A percentile compares a stretch with the other conserved stretches of the same genome.
Conservation (phyloP, 2,329 filamentous ascomycete genomes). For the Pseudogymnoascus sp. region DNA sequence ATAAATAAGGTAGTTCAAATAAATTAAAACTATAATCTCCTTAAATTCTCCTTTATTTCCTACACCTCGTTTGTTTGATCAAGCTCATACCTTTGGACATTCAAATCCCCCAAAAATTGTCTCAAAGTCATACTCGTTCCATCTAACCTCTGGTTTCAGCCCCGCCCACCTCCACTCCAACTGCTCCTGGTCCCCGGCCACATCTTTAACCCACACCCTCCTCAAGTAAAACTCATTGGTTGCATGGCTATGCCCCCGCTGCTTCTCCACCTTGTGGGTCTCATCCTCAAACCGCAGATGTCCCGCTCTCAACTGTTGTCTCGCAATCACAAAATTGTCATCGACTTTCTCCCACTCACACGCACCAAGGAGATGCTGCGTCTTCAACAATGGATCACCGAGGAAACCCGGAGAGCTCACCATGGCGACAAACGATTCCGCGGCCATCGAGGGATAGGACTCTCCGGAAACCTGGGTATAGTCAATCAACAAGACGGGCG, state of each 20-base stretch:
- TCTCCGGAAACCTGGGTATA: conserved; percentile 58
- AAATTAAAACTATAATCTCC: background rate
- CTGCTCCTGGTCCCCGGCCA: conserved; percentile 16
- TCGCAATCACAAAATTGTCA: conserved; percentile 51
- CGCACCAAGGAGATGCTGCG: conserved; percentile 57
- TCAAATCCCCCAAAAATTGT: conserved; percentile 23
- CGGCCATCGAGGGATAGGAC: conserved; percentile 53
- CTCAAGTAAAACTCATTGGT: conserved; percentile 25
- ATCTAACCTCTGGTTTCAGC: conserved; percentile 23
- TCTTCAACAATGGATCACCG: conserved; percentile 53
- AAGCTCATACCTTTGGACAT: background rate
- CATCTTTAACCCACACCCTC: conserved; percentile 14
- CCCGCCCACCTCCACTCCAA: conserved; percentile 26
- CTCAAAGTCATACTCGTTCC: conserved; percentile 26
- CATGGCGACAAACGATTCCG: conserved; percentile 55
- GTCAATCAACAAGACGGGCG: conserved; percentile 54
- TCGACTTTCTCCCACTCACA: conserved; percentile 51
- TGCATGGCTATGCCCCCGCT: conserved; percentile 23
- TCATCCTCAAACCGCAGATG: conserved; percentile 40
- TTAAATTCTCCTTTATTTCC: background rate
- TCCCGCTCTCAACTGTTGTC: conserved; percentile 54
- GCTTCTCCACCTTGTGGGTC: conserved; percentile 18
- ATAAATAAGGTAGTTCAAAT: background rate
- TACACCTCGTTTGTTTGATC: background rate
- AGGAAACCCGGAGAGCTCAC: conserved; percentile 49